Conservation (phyloP, 768 basidiomycete genomes). For the Tulasnella sp. region DNA sequence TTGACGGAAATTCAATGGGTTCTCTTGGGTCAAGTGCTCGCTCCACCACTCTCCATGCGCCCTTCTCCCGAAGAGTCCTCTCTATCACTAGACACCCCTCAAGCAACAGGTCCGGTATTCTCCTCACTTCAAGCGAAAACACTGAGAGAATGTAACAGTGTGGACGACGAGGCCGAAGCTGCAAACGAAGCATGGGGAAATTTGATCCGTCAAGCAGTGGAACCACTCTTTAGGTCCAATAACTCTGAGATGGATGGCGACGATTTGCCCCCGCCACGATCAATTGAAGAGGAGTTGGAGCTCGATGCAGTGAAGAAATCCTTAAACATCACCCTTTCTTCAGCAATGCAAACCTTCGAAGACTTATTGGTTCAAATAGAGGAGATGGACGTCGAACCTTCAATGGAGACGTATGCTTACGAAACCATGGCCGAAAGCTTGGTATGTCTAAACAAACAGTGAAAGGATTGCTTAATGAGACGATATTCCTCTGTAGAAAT, state of each 20-base stretch:
- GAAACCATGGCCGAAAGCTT: constrained; percentile 89
- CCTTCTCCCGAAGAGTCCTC: background rate
- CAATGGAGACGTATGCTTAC: constrained; percentile 83
- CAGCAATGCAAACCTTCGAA: constrained; percentile 70
- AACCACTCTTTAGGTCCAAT: background rate
- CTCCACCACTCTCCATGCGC: background rate
- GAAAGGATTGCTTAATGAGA: background rate
- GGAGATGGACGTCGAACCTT: constrained; percentile 75
- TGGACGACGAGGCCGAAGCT: constrained; percentile 62
- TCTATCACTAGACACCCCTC: background rate
- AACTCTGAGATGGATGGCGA: background rate
- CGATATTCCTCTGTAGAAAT: constrained; percentile 55
- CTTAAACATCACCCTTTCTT: constrained; percentile 50
- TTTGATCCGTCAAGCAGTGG: constrained; percentile 38
- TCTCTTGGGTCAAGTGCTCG: constrained; percentile 64
- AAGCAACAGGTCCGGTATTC: constrained; percentile 25
- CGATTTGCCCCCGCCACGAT: constrained; percentile 45
- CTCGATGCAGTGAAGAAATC: constrained; percentile 38
- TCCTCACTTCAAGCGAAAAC: constrained; percentile 27
- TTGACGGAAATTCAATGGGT: constrained; percentile 84
- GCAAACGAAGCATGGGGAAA: constrained; percentile 77
- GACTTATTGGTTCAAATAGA: constrained; percentile 75
- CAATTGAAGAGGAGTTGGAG: constrained; percentile 41
- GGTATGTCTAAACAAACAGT: constrained; percentile 44
- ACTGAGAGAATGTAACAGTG: constrained; percentile 33